phyloP scores from a whole-genome alignment of 1,139 yeast species.

The Nematodospora anomalae region DNA sequence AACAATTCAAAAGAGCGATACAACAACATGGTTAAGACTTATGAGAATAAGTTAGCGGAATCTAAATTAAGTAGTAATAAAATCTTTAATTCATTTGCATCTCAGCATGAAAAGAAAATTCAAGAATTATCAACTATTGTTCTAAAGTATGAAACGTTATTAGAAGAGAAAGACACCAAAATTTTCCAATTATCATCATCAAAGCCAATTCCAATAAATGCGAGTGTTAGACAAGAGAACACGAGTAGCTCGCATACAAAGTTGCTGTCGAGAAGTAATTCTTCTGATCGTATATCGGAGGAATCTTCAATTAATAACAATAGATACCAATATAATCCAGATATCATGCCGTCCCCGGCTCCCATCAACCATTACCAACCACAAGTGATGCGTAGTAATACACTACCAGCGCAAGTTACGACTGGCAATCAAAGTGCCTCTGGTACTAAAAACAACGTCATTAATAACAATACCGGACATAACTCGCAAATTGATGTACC shows the following conservation, averaged over 20 bases:
- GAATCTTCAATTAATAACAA: constrained; percentile 6
- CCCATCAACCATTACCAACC: constrained; percentile 10
- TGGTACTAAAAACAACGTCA: constrained; percentile 2
- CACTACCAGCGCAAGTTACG: constrained; percentile 4
- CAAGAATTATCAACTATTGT: constrained; percentile 33
- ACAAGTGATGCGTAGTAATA: constrained; percentile 9
- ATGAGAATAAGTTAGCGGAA: constrained; percentile 25
- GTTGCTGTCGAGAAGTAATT: constrained; percentile 8
- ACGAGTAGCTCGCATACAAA: constrained; percentile 7
- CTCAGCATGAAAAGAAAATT: constrained; percentile 31
- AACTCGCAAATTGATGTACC: constrained; percentile 21
- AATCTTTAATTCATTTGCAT: constrained; percentile 21
- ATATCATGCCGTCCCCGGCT: constrained; percentile 8
- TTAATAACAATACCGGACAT: constrained; percentile 1
- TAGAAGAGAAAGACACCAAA: constrained; percentile 40
- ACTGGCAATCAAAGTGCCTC: constrained; percentile 2
- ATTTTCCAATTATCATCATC: constrained; percentile 40
- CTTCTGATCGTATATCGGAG: constrained; percentile 12
- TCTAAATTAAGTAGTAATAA: constrained; percentile 30
- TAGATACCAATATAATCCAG: background rate
- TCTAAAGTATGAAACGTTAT: constrained; percentile 33
- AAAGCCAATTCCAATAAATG: constrained; percentile 45
- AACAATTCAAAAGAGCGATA: constrained; percentile 17
- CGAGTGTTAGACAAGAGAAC: constrained; percentile 1
- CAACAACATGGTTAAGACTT: constrained; percentile 19